Conservation (phyloP, 768 basidiomycete species). For the Megacollybia marginata region DNA sequence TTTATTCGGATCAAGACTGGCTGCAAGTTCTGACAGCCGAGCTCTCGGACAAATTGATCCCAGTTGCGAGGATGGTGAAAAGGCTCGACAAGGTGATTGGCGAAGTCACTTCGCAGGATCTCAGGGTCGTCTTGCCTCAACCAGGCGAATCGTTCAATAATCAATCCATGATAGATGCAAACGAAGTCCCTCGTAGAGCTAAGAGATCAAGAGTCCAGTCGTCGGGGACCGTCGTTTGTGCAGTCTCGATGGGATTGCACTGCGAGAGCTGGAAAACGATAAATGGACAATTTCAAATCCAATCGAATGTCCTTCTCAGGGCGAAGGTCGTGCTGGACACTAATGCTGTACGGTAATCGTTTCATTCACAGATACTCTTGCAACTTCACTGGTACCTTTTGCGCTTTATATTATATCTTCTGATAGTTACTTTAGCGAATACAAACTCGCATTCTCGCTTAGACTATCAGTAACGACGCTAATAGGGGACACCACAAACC, state of each 20-base stretch:
- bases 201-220: background rate
- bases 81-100: background rate
- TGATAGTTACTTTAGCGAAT: no score
- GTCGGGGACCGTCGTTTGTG: background rate
- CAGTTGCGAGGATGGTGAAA: background rate
- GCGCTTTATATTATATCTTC: no score
- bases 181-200: no score
- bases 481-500: no score
- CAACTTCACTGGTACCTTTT: no score
- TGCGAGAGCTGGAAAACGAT: background rate
- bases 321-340: background rate
- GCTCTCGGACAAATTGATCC: background rate
- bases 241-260: background rate
- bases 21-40: background rate
- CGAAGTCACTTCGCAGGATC: background rate
- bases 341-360: no score
- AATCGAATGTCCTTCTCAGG: background rate
- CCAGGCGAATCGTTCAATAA: background rate
- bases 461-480: no score
- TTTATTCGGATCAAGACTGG: no score
- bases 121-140: background rate
- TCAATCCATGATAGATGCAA: background rate
- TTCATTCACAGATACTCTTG: no score
- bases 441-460: no score
- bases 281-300: background rate